These are phyloP conservation scores for Curvularia sp. DNA, from an alignment of 2,329 filamentous ascomycete species.

Conservation along the genomic window DNA sequence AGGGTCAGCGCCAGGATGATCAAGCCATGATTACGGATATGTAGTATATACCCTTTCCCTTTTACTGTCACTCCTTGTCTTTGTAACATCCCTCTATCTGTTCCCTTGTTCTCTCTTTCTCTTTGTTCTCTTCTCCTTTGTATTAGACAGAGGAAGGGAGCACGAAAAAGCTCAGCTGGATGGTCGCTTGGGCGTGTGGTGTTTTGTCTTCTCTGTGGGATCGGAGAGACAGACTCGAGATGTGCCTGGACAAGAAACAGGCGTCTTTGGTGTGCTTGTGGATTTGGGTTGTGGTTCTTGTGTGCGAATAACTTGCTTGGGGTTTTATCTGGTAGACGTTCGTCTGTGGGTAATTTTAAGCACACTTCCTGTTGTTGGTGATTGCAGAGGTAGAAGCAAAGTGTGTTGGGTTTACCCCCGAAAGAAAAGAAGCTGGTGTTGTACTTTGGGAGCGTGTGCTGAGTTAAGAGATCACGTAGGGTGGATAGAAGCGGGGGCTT, in stretches of 20 bases:
- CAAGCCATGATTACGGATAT: conserved; percentile 48
- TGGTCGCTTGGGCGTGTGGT: neutral
- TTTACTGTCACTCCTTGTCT: neutral
- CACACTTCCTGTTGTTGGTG: neutral
- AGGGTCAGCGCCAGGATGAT: conserved; percentile 37
- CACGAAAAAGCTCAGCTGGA: neutral
- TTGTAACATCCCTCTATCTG: neutral
- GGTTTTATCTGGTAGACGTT: neutral
- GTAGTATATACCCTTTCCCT: conserved; percentile 23
- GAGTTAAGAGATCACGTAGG: neutral
- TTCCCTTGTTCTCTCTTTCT: neutral
- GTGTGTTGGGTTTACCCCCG: neutral
- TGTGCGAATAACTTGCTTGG: neutral
- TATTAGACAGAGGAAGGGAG: conserved; percentile 5
- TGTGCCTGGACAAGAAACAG: neutral
- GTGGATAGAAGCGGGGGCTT: neutral
- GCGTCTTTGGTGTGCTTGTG: neutral
- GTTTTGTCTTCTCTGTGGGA: neutral
- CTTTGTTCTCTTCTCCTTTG: conserved; percentile 2
- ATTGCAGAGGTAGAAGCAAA: neutral
- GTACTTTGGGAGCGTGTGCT: neutral
- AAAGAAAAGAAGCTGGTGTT: neutral
- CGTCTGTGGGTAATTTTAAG: neutral
- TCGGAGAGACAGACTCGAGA: neutral
- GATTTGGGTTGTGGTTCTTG: neutral